Evolutionary conservation across 2,329 filamentous ascomycete species (phyloP).

Genomic region (Cryoendolithus antarcticus): DNA sequence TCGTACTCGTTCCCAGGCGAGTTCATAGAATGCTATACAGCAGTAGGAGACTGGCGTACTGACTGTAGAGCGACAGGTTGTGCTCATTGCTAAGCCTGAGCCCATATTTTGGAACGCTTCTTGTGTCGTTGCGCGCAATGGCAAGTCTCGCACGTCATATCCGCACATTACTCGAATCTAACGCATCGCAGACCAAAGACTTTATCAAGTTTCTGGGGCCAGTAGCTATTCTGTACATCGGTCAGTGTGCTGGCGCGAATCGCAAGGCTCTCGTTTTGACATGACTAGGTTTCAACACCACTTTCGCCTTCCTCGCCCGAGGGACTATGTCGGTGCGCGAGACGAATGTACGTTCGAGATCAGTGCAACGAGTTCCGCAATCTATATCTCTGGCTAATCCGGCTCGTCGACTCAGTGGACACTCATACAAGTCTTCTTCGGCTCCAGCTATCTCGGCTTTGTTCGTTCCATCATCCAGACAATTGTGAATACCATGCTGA

Average conservation of each 20-base stretch:
- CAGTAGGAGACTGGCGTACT: neutral
- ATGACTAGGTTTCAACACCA: conserved; percentile 63
- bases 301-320: conserved; percentile 58
- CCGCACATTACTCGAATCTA: conserved; percentile 1
- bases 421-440: conserved; percentile 70
- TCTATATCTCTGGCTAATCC: too few relatives aligned
- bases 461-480: conserved; percentile 30
- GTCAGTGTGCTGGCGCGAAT: conserved; percentile 23
- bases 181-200: conserved; percentile 52
- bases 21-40: conserved; percentile 6
- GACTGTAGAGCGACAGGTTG: conserved; percentile 42
- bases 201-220: conserved; percentile 73
- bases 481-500: conserved; percentile 5
- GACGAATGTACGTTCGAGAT: too few relatives aligned
- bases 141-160: conserved; percentile 26
- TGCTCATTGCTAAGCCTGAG: conserved; percentile 78
- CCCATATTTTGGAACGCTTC: conserved; percentile 80
- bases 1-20: conserved; percentile 71
- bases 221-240: conserved; percentile 70
- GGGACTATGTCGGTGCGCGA: too few relatives aligned
- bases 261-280: conserved; percentile 1
- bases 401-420: conserved; percentile 40
- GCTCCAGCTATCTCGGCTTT: conserved; percentile 63
- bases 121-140: conserved; percentile 90
- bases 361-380: too few relatives aligned